Evolutionary conservation across 176 grass and related monocot genomes (phyloP).

Genomic region (Cymbopogon citratus): DNA sequence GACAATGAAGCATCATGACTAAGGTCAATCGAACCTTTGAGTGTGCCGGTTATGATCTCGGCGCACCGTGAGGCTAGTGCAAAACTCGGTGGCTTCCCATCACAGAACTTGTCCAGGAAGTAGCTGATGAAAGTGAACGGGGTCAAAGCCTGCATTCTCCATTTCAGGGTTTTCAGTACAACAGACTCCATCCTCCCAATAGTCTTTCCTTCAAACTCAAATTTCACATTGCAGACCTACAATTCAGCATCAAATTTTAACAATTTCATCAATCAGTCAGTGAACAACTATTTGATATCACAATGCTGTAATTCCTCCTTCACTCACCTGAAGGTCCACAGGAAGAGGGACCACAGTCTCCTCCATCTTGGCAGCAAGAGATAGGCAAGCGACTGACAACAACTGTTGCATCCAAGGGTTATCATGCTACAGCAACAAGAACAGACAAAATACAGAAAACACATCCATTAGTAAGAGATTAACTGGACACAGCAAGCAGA

Average conservation of each 20-base stretch:
- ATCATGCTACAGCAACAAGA: constrained; percentile 52
- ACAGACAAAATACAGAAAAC: neutral
- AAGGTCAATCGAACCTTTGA: constrained; percentile 54
- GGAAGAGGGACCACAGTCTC: constrained; percentile 57
- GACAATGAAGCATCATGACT: neutral
- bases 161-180: constrained; percentile 56
- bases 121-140: constrained; percentile 65
- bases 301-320: constrained; percentile 12
- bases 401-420: constrained; percentile 68
- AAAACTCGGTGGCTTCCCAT: constrained; percentile 33
- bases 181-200: constrained; percentile 76
- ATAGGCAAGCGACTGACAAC: constrained; percentile 72
- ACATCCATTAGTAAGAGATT: constrained; percentile 12
- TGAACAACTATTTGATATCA: neutral
- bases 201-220: constrained; percentile 46
- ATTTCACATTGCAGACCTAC: constrained; percentile 45
- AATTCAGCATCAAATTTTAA: constrained; percentile 1
- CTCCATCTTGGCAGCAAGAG: constrained; percentile 84
- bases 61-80: constrained; percentile 32
- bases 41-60: constrained; percentile 46
- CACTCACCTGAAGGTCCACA: constrained; percentile 67
- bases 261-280: neutral
- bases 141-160: constrained; percentile 81
- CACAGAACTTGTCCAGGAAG: constrained; percentile 50
- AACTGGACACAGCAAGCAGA: constrained; percentile 3